phyloP scores from a whole-genome alignment of 257 asterid genomes.

The Penstemon barbatus region DNA sequence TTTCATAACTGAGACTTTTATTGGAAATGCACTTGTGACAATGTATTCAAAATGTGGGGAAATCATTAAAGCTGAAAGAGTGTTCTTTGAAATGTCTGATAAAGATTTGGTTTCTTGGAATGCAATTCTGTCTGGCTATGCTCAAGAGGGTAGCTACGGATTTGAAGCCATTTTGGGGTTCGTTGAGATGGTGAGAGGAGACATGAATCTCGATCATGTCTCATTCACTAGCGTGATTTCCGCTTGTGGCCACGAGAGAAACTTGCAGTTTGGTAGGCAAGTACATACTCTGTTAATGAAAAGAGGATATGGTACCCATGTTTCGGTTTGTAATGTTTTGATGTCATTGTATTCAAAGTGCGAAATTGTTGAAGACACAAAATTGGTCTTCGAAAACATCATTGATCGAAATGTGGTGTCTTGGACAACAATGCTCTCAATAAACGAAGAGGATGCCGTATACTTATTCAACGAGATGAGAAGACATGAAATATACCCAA shows the following conservation, averaged over 20 bases:
- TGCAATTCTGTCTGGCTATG: conserved; percentile 81
- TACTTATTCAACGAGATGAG: conserved; percentile 63
- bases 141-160: conserved; percentile 74
- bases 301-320: conserved; percentile 56
- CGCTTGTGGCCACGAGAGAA: conserved; percentile 78
- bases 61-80: conserved; percentile 55
- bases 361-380: conserved; percentile 47
- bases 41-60: conserved; percentile 68
- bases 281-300: conserved; percentile 58
- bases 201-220: conserved; percentile 62
- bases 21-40: conserved; percentile 79
- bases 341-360: conserved; percentile 79
- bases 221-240: conserved; percentile 73
- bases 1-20: conserved; percentile 49
- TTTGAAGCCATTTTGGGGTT: conserved; percentile 49
- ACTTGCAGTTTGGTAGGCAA: conserved; percentile 68
- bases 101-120: conserved; percentile 93
- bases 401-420: conserved; percentile 67
- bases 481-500: conserved; percentile 57
- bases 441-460: conserved; percentile 57
- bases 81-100: conserved; percentile 51
- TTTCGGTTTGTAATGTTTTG: conserved; percentile 78
- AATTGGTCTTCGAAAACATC: conserved; percentile 49
- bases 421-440: conserved; percentile 89
- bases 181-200: conserved; percentile 56